Evolutionary conservation across 306 rosid species (phyloP).

Genomic region (Ceratonia siliqua): DNA sequence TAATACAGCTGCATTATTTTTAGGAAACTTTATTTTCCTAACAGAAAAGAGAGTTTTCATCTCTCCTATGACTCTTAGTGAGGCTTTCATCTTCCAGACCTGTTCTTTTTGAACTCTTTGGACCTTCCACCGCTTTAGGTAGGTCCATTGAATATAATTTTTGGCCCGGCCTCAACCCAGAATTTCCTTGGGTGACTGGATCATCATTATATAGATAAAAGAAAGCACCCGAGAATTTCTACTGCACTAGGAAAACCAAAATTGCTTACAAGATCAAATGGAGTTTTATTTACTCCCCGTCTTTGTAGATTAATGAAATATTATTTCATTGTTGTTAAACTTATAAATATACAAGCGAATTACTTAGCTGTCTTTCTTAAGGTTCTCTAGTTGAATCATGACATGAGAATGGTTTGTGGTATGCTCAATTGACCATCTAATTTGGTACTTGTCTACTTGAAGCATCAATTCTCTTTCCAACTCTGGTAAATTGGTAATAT

Average conservation of each 20-base stretch:
- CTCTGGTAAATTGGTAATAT: slow-evolving; percentile 28
- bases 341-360: neutral
- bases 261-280: neutral
- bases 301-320: neutral
- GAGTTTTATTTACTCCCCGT: neutral
- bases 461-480: slow-evolving; percentile 24
- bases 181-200: no score
- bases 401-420: slow-evolving; percentile 18
- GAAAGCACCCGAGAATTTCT: neutral
- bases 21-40: no score
- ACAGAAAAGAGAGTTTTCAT: no score
- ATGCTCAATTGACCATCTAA: slow-evolving; percentile 15
- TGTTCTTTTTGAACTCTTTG: no score
- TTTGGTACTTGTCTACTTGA: neutral
- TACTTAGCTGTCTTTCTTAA: neutral
- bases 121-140: no score
- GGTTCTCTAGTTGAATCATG: slow-evolving; percentile 24
- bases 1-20: no score
- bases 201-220: no score
- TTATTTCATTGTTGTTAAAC: slow-evolving; percentile 3
- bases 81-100: no score
- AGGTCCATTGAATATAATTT: no score
- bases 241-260: neutral
- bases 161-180: no score
- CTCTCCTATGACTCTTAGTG: neutral